These are phyloP conservation scores for Coccinonectria pachysandricola DNA, from an alignment of 2,329 filamentous ascomycete genomes.

Conservation along the genomic window DNA sequence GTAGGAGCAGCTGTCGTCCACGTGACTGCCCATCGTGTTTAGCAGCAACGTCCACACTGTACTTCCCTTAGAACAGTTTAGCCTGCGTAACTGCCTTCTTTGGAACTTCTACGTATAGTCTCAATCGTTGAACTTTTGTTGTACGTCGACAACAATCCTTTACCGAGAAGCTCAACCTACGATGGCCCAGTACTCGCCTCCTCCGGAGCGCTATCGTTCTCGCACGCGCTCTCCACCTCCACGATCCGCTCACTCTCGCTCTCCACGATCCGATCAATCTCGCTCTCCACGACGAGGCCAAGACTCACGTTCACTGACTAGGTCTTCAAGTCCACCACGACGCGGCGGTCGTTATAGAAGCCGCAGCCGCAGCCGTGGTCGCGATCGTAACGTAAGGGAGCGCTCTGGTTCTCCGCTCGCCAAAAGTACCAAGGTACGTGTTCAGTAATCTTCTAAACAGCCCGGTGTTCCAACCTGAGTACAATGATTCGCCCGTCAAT, in stretches of 20 bases:
- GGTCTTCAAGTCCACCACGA: conserved; percentile 22
- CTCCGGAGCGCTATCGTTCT: conserved; percentile 24
- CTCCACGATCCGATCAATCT: conserved; percentile 8
- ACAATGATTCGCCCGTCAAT: no score
- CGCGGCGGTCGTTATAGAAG: conserved; percentile 25
- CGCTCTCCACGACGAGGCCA: conserved; percentile 19
- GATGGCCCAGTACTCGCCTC: conserved; percentile 23
- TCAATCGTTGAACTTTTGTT: no score
- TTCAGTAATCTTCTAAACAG: background rate
- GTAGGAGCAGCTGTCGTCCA: no score
- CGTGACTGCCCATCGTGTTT: no score
- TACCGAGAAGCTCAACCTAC: no score
- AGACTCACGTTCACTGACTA: conserved; percentile 25
- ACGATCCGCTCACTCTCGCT: conserved; percentile 24
- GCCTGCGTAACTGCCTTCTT: no score
- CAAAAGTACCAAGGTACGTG: conserved; percentile 43
- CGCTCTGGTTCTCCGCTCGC: conserved; percentile 27
- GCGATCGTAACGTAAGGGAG: conserved; percentile 25
- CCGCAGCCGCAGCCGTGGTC: conserved; percentile 21
- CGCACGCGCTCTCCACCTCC: conserved; percentile 26
- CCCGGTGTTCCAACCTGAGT: no score
- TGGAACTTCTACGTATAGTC: no score
- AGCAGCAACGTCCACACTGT: no score
- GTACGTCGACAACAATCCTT: conserved; percentile 1
- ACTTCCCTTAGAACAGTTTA: no score